A percentile compares a stretch with the other conserved stretches of the same genome.
These are phyloP conservation scores for Aspergillus uvarum DNA, from an alignment of 2,329 filamentous ascomycete species.

Conservation along the genomic window DNA sequence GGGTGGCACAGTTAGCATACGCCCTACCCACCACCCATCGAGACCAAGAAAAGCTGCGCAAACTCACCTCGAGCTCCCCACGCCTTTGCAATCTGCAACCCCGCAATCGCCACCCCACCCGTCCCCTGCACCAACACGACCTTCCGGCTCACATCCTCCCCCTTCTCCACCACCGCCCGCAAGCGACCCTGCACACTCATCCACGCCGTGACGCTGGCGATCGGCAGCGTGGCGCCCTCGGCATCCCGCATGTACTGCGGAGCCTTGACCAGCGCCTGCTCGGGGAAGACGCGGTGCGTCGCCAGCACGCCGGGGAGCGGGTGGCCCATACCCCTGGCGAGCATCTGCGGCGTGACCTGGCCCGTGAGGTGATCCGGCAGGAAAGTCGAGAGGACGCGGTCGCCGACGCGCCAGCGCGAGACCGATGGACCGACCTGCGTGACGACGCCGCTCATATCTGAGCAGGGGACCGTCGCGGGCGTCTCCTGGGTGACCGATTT, in stretches of 20 bases:
- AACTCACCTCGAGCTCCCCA: slow-evolving; percentile 43
- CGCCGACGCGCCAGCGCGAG: slow-evolving; percentile 54
- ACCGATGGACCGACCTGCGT: slow-evolving; percentile 51
- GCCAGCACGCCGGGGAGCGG: slow-evolving; percentile 52
- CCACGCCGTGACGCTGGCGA: slow-evolving; percentile 53
- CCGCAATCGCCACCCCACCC: slow-evolving; percentile 49
- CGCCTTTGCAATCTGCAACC: slow-evolving; percentile 50
- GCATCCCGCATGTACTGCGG: slow-evolving; percentile 40
- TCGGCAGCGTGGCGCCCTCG: slow-evolving; percentile 44
- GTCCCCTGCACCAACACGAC: slow-evolving; percentile 57
- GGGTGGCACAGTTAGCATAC: slow-evolving; percentile 26
- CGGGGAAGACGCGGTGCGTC: slow-evolving; percentile 46
- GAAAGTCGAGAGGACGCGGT: slow-evolving; percentile 68
- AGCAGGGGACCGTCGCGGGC: slow-evolving; percentile 60
- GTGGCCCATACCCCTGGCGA: slow-evolving; percentile 60
- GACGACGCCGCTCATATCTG: slow-evolving; percentile 68
- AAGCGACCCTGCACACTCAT: slow-evolving; percentile 47
- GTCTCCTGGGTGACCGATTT: slow-evolving; percentile 47
- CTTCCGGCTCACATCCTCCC: slow-evolving; percentile 42
- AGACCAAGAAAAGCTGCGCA: not conserved
- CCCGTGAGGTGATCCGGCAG: slow-evolving; percentile 54
- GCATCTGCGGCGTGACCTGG: slow-evolving; percentile 57
- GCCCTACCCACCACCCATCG: not conserved
- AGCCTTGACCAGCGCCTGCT: slow-evolving; percentile 40
- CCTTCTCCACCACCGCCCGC: slow-evolving; percentile 43